phyloP scores from a whole-genome alignment of 768 basidiomycete species.

The Rickenella mellea region DNA sequence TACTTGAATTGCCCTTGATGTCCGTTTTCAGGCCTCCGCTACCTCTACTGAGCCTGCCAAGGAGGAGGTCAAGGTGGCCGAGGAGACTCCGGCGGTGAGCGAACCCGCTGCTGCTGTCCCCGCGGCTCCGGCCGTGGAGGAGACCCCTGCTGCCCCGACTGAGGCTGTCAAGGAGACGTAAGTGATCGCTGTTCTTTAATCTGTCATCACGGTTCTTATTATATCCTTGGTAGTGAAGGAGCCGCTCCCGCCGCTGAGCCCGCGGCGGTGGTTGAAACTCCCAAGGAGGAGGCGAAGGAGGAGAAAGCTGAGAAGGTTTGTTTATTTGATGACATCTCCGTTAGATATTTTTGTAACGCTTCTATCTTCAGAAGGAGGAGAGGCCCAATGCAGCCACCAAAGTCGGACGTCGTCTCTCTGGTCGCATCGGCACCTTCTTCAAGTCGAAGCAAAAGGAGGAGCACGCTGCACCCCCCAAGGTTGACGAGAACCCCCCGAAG shows the following conservation, averaged over 20 bases:
- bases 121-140: constrained; percentile 22
- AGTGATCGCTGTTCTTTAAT: constrained; percentile 17
- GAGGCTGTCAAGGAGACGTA: constrained; percentile 70
- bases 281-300: constrained; percentile 26
- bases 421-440: constrained; percentile 78
- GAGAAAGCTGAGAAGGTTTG: constrained; percentile 58
- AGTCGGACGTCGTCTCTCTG: constrained; percentile 75
- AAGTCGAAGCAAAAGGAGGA: constrained; percentile 63
- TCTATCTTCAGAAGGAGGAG: constrained; percentile 20
- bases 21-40: constrained; percentile 16
- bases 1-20: not conserved
- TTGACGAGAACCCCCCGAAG: constrained; percentile 82
- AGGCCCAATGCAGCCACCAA: constrained; percentile 36
- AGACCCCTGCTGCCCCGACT: constrained; percentile 23
- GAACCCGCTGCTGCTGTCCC: constrained; percentile 26
- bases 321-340: not conserved
- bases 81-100: constrained; percentile 34
- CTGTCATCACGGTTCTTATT: constrained; percentile 6
- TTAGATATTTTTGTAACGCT: not conserved
- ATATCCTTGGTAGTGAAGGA: constrained; percentile 28
- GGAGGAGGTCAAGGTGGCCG: constrained; percentile 29
- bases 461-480: constrained; percentile 63
- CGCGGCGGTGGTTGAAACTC: constrained; percentile 30
- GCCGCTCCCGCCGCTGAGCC: constrained; percentile 26
- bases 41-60: constrained; percentile 26